These are phyloP conservation scores for Metschnikowia gelsemii DNA, from an alignment of 805 yeast species.

Conservation along the genomic window DNA sequence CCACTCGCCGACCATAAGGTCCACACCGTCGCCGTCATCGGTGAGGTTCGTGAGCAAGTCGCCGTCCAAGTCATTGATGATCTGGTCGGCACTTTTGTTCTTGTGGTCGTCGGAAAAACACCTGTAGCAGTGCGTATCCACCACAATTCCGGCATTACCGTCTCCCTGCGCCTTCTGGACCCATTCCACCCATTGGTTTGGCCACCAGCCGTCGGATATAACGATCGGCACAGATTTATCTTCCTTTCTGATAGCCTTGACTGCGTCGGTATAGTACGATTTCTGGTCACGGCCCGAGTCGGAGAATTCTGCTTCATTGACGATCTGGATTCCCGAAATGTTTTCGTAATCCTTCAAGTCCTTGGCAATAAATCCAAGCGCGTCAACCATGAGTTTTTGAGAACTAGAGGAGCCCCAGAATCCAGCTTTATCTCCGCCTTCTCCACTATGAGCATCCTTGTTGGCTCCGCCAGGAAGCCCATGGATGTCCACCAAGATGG, in stretches of 20 bases:
- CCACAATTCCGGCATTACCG: constrained; percentile 55
- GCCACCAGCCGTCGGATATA: constrained; percentile 95
- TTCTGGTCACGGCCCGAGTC: constrained; percentile 52
- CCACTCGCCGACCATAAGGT: constrained; percentile 83
- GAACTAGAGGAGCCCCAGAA: constrained; percentile 56
- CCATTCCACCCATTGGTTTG: constrained; percentile 74
- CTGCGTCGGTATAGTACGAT: constrained; percentile 64
- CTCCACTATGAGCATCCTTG: constrained; percentile 81
- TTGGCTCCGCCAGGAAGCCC: constrained; percentile 94
- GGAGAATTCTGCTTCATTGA: constrained; percentile 76
- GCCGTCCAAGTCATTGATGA: constrained; percentile 54
- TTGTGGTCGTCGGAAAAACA: constrained; percentile 80
- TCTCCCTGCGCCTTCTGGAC: constrained; percentile 43
- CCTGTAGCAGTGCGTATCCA: constrained; percentile 85
- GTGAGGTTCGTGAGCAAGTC: constrained; percentile 51
- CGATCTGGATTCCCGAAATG: constrained; percentile 78
- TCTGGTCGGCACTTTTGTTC: constrained; percentile 59
- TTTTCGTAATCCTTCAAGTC: constrained; percentile 62
- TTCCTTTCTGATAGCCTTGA: constrained; percentile 53
- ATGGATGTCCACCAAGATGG: constrained; percentile 81
- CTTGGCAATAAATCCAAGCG: constrained; percentile 58
- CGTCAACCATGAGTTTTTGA: constrained; percentile 46
- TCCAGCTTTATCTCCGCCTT: constrained; percentile 51
- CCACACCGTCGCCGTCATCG: constrained; percentile 50
- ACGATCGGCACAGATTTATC: constrained; percentile 65